phyloP scores from a whole-genome alignment of 2,329 filamentous ascomycete species.

The Coniella lustricola region DNA sequence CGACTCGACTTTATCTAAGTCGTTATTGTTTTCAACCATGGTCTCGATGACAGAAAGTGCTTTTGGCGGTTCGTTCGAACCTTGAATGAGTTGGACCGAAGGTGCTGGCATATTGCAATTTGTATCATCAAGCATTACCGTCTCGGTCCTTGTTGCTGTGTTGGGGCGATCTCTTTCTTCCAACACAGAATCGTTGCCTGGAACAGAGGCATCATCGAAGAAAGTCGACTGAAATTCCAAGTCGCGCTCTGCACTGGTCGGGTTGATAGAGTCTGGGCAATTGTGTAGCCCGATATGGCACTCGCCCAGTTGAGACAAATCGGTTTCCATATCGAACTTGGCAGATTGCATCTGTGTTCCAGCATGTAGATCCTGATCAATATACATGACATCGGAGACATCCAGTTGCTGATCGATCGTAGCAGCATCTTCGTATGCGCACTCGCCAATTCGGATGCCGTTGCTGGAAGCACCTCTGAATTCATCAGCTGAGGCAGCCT shows the following conservation, averaged over 20 bases:
- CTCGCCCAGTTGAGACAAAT: neutral
- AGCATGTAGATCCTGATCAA: neutral
- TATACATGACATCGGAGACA: neutral
- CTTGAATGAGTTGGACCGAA: neutral
- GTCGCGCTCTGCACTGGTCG: neutral
- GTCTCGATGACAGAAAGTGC: neutral
- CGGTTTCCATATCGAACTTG: neutral
- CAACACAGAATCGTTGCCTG: neutral
- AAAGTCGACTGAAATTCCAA: conserved; percentile 3
- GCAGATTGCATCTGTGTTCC: neutral
- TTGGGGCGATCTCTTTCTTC: neutral
- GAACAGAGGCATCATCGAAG: conserved; percentile 1
- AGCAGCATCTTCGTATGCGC: conserved; percentile 1
- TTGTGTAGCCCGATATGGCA: neutral
- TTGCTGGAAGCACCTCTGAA: neutral
- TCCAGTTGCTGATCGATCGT: conserved; percentile 5
- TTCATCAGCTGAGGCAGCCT: neutral
- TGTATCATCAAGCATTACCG: neutral
- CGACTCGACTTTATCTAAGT: neutral
- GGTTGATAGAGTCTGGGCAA: neutral
- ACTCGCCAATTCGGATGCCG: neutral
- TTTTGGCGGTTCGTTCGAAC: too few species aligned
- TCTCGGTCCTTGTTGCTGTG: neutral
- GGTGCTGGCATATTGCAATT: neutral
- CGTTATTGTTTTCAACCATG: neutral